These are phyloP conservation scores for Ustilago tritici DNA, from an alignment of 1,284 basidiomycete genomes.

Conservation along the genomic window DNA sequence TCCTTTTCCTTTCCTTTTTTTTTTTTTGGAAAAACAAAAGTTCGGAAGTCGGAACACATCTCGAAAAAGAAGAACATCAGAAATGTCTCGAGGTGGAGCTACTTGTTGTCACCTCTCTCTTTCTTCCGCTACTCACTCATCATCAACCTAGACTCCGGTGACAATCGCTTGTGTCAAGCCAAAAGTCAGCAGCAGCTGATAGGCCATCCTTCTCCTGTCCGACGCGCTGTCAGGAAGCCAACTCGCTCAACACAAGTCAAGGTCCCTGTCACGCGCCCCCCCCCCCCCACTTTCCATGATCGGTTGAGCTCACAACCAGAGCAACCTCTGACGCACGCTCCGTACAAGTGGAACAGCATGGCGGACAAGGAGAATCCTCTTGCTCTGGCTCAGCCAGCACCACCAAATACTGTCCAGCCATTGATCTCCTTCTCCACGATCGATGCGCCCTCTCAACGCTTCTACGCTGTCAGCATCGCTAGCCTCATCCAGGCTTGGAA, in stretches of 20 bases:
- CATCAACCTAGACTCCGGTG: neutral
- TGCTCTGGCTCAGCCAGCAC: conserved; percentile 9
- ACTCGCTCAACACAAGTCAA: neutral
- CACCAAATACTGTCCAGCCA: conserved; percentile 45
- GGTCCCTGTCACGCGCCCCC: conserved; percentile 4
- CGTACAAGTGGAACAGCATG: conserved; percentile 8
- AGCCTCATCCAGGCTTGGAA: conserved; percentile 72
- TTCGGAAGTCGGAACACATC: neutral
- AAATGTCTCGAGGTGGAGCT: conserved; percentile 1
- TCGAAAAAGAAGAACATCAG: neutral
- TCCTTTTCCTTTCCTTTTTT: neutral
- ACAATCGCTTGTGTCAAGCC: neutral
- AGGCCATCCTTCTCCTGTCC: neutral
- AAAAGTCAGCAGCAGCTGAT: too few species aligned
- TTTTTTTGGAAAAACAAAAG: neutral
- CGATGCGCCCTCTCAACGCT: conserved; percentile 73
- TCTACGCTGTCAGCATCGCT: conserved; percentile 73
- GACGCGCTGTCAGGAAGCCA: neutral
- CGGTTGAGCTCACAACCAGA: neutral
- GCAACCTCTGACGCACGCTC: conserved; percentile 1
- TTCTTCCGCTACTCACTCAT: neutral
- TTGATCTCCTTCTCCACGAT: conserved; percentile 68
- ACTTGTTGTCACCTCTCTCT: neutral
- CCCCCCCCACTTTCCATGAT: conserved; percentile 5
- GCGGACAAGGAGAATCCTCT: conserved; percentile 15